A percentile compares a stretch with the other conserved stretches of the same genome.
Evolutionary conservation across 352 stramenopile species (phyloP).

Genomic region (Phytopythium oedochilum): DNA sequence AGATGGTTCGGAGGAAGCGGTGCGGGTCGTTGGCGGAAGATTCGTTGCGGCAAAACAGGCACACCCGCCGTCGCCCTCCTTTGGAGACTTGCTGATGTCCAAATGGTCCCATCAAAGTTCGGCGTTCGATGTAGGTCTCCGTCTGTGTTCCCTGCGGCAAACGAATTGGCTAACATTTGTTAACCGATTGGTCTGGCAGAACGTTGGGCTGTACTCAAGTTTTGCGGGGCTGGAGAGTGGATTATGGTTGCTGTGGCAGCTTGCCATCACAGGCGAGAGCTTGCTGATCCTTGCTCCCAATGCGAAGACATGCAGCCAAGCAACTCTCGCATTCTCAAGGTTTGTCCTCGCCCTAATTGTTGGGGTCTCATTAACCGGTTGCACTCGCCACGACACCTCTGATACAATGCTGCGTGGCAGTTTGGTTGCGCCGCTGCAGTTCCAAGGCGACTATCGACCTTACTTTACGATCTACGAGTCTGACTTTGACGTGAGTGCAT

Average conservation of each 20-base stretch:
- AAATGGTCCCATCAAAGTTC: conserved; percentile 42
- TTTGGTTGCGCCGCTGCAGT: conserved; percentile 77
- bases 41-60: conserved; percentile 34
- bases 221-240: conserved; percentile 70
- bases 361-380: not conserved
- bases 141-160: not conserved
- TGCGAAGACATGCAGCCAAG: conserved; percentile 76
- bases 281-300: conserved; percentile 75
- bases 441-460: conserved; percentile 76
- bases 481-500: conserved; percentile 67
- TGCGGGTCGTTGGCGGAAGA: conserved; percentile 35
- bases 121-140: conserved; percentile 48
- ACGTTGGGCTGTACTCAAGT: conserved; percentile 79
- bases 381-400: not conserved
- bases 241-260: conserved; percentile 83
- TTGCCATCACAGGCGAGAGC: conserved; percentile 80
- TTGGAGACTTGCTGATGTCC: conserved; percentile 66
- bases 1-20: conserved; percentile 16
- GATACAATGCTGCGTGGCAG: conserved; percentile 15
- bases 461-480: conserved; percentile 86
- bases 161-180: not conserved
- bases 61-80: conserved; percentile 48
- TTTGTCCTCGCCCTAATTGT: conserved; percentile 6
- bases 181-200: conserved; percentile 21
- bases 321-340: conserved; percentile 75